phyloP scores from a whole-genome alignment of 371 early-diverging fungal genomes.

The Paramicrosporidium saccamoebae region DNA sequence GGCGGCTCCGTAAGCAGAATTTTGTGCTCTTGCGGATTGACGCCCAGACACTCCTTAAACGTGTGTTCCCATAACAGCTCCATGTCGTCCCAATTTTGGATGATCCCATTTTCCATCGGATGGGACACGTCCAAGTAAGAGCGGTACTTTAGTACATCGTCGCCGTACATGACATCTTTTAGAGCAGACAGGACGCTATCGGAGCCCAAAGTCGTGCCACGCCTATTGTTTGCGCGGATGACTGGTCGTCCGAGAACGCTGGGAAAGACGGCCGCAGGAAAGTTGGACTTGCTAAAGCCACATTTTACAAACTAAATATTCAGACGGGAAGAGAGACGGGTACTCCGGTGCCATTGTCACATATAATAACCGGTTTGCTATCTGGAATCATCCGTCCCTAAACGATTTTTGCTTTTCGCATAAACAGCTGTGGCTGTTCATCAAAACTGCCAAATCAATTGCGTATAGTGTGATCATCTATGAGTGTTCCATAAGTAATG shows the following conservation, averaged over 20 bases:
- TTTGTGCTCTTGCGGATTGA: constrained; percentile 55
- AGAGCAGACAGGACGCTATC: constrained; percentile 10
- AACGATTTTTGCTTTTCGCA: constrained; percentile 1
- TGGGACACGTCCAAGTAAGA: constrained; percentile 71
- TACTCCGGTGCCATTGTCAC: background rate
- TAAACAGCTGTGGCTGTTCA: constrained; percentile 2
- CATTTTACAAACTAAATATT: constrained; percentile 60
- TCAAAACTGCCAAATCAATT: constrained; percentile 1
- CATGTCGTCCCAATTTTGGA: constrained; percentile 93
- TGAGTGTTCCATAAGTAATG: background rate
- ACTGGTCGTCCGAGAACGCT: constrained; percentile 88
- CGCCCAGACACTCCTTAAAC: constrained; percentile 53
- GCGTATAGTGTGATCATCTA: background rate
- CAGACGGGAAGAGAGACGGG: background rate
- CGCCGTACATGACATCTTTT: constrained; percentile 87
- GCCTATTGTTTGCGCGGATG: constrained; percentile 65
- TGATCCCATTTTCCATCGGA: constrained; percentile 93
- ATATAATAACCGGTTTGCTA: constrained; percentile 1
- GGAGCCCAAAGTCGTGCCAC: constrained; percentile 16
- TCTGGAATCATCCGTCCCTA: constrained; percentile 1
- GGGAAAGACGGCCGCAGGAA: constrained; percentile 76
- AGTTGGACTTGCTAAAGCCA: constrained; percentile 81
- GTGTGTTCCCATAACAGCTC: constrained; percentile 87
- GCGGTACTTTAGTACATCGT: constrained; percentile 65
- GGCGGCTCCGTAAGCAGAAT: constrained; percentile 83